These are phyloP conservation scores for Durotheca rogersii DNA, from an alignment of 495 filamentous ascomycete species.

Conservation along the genomic window DNA sequence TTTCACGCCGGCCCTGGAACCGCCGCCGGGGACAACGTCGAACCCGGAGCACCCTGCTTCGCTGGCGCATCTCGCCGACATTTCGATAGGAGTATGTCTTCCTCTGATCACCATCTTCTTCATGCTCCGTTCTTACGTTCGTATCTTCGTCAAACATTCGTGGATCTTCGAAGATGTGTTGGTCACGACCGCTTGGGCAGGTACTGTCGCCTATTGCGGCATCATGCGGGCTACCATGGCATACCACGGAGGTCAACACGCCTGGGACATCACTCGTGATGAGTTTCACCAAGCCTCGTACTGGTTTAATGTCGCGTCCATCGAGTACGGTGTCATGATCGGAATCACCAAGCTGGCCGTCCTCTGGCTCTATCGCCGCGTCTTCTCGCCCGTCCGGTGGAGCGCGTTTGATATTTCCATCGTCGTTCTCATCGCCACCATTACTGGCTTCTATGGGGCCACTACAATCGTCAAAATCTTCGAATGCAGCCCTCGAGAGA, in stretches of 20 bases:
- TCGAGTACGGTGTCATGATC: slow-evolving; percentile 42
- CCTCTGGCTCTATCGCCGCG: slow-evolving; percentile 41
- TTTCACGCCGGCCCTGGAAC: slow-evolving; percentile 9
- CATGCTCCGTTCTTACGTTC: slow-evolving; percentile 32
- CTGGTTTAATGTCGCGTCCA: slow-evolving; percentile 39
- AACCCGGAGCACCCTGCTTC: slow-evolving; percentile 15
- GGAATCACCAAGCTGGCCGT: slow-evolving; percentile 44
- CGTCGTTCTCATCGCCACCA: slow-evolving; percentile 35
- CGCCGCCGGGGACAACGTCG: slow-evolving; percentile 17
- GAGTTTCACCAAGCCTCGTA: slow-evolving; percentile 27
- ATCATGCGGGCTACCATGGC: slow-evolving; percentile 30
- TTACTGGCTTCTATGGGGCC: slow-evolving; percentile 6
- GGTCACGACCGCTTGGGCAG: background rate
- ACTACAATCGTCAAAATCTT: slow-evolving; percentile 14
- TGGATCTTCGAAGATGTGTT: slow-evolving; percentile 38
- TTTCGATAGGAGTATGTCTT: slow-evolving; percentile 31
- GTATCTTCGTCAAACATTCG: slow-evolving; percentile 24
- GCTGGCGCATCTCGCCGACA: slow-evolving; percentile 14
- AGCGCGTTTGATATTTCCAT: slow-evolving; percentile 37
- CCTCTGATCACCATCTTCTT: slow-evolving; percentile 33
- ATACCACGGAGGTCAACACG: slow-evolving; percentile 38
- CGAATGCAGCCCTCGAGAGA: slow-evolving; percentile 1
- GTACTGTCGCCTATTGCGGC: slow-evolving; percentile 22
- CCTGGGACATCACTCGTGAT: slow-evolving; percentile 35
- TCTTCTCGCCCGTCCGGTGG: slow-evolving; percentile 38